These are phyloP conservation scores for Zostera marina DNA, from an alignment of 116 monocot genomes.

Conservation along the genomic window DNA sequence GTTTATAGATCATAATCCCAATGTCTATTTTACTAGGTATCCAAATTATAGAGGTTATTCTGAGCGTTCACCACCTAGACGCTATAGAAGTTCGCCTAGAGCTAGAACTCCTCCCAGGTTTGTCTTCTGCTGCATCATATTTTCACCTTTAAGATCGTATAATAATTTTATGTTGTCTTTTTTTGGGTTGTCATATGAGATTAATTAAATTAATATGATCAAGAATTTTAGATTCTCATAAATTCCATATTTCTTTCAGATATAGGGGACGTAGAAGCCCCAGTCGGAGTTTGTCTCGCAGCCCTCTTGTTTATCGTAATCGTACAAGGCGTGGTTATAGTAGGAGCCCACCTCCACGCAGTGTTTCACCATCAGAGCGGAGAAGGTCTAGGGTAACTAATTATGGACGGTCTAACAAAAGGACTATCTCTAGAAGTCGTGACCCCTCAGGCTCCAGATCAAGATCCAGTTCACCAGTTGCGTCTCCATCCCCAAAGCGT, in stretches of 20 bases:
- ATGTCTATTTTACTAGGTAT: slow-evolving; percentile 22
- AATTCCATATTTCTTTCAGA: background rate
- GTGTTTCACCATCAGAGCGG: slow-evolving; percentile 41
- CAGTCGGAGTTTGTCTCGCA: slow-evolving; percentile 60
- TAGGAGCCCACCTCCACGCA: slow-evolving; percentile 45
- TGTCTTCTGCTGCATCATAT: background rate
- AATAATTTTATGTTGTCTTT: background rate
- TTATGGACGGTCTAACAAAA: slow-evolving; percentile 16
- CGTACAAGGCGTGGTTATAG: slow-evolving; percentile 38
- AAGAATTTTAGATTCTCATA: too few species aligned
- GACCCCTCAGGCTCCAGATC: slow-evolving; percentile 48
- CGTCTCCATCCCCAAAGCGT: slow-evolving; percentile 37
- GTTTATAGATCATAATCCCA: background rate
- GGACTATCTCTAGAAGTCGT: slow-evolving; percentile 44
- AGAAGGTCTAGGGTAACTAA: slow-evolving; percentile 11
- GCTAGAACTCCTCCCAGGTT: slow-evolving; percentile 72
- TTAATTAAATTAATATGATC: background rate
- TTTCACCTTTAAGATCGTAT: background rate
- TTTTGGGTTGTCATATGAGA: too few species aligned
- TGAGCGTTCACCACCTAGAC: slow-evolving; percentile 60
- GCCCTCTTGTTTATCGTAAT: slow-evolving; percentile 49
- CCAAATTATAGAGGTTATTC: slow-evolving; percentile 56
- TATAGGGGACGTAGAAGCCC: slow-evolving; percentile 49
- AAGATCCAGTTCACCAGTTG: slow-evolving; percentile 29
- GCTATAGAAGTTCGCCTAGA: slow-evolving; percentile 64